phyloP scores from a whole-genome alignment of 495 filamentous ascomycete species.

The Lindgomyces ingoldianus region DNA sequence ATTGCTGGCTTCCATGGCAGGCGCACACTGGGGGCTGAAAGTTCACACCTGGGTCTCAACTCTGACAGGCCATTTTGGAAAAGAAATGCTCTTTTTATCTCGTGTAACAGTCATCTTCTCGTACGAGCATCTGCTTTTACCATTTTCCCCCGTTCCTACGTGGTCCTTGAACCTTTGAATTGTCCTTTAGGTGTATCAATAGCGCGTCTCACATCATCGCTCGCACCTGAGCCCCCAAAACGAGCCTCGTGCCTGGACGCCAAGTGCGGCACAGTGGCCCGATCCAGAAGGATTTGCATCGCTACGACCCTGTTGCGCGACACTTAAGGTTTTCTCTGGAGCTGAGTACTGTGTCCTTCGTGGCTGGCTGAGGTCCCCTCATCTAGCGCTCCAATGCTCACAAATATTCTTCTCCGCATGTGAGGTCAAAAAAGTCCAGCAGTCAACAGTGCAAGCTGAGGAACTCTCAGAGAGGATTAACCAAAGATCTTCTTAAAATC shows the following conservation, averaged over 20 bases:
- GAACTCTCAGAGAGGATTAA: no score
- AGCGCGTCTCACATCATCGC: slow-evolving; percentile 11
- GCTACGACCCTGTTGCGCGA: no score
- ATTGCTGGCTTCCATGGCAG: no score
- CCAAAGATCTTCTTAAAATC: no score
- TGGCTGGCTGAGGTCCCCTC: not conserved
- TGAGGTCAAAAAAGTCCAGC: no score
- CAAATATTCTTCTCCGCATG: not conserved
- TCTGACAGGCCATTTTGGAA: no score
- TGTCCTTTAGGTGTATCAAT: not conserved
- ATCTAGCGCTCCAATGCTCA: not conserved
- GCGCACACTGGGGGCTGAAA: not conserved
- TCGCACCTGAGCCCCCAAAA: not conserved
- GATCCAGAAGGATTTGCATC: not conserved
- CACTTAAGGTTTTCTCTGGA: no score
- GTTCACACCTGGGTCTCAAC: no score
- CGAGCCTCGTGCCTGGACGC: slow-evolving; percentile 6
- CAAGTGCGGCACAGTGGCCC: not conserved
- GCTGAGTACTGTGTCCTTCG: no score
- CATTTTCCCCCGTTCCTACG: not conserved
- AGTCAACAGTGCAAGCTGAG: no score
- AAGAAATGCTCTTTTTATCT: not conserved
- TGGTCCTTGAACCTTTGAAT: not conserved
- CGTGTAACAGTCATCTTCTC: not conserved
- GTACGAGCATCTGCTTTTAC: not conserved